Conservation (phyloP, 352 stramenopile species). For the Phytophthora agathidicida region DNA sequence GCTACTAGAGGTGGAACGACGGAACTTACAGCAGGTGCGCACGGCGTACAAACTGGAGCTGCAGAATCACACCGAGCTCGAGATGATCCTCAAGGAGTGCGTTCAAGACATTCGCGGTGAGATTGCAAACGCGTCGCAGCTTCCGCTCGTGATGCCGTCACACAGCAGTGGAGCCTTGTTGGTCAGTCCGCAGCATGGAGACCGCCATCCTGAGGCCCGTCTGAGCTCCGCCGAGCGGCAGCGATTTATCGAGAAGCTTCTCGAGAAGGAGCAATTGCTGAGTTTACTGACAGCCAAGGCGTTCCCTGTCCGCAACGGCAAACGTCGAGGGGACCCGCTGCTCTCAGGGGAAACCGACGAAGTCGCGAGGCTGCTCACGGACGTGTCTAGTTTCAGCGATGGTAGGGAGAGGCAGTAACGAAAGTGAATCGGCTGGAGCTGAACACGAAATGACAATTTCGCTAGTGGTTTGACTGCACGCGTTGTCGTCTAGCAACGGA, state of each 20-base stretch:
- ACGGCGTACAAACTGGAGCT: slow-evolving; percentile 71
- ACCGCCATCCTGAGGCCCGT: slow-evolving; percentile 20
- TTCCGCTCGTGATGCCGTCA: slow-evolving; percentile 16
- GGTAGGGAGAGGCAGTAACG: slow-evolving; percentile 23
- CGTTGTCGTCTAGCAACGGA: not conserved
- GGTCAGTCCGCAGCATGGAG: slow-evolving; percentile 6
- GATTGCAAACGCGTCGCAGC: slow-evolving; percentile 43
- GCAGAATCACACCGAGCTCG: slow-evolving; percentile 81
- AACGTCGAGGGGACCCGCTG: slow-evolving; percentile 38
- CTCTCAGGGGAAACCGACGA: slow-evolving; percentile 57
- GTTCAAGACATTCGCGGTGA: slow-evolving; percentile 84
- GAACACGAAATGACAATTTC: slow-evolving; percentile 16
- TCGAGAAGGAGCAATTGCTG: slow-evolving; percentile 86
- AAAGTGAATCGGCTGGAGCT: slow-evolving; percentile 17
- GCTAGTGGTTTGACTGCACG: not conserved
- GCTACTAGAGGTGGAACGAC: slow-evolving; percentile 86
- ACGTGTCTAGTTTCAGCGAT: slow-evolving; percentile 30
- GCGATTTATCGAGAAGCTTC: slow-evolving; percentile 75
- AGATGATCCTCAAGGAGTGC: slow-evolving; percentile 80
- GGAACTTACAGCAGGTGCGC: slow-evolving; percentile 84
- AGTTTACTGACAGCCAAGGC: slow-evolving; percentile 78
- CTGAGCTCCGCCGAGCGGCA: slow-evolving; percentile 61
- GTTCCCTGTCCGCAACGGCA: slow-evolving; percentile 58
- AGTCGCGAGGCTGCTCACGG: slow-evolving; percentile 48
- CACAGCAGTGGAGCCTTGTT: slow-evolving; percentile 20